These are phyloP conservation scores for Solanum arcanum DNA, from an alignment of 257 asterid species.

Conservation along the genomic window DNA sequence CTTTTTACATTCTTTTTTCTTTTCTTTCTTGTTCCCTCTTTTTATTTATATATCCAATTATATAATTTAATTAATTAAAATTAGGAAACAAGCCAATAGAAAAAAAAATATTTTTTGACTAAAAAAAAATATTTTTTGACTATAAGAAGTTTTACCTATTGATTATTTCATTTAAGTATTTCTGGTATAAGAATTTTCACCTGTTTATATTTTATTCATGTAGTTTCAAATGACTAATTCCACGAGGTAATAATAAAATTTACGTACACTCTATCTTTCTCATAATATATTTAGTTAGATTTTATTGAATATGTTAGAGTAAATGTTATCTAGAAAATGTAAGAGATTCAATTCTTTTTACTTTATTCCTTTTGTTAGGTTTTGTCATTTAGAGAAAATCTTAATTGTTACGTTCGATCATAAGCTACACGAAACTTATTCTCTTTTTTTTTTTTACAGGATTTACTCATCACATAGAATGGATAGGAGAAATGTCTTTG, in stretches of 20 bases:
- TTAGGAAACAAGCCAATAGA: background rate
- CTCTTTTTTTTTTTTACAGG: too few species aligned
- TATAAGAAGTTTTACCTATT: background rate
- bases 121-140: too few species aligned
- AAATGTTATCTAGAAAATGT: too few species aligned
- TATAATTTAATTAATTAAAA: background rate
- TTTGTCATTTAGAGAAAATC: background rate
- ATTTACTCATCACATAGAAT: background rate
- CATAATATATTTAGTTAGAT: accelerated
- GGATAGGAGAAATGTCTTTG: background rate
- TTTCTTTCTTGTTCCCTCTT: background rate
- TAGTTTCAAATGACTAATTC: background rate
- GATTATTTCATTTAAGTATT: background rate
- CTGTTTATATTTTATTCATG: background rate
- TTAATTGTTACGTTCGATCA: background rate
- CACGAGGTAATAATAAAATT: too few species aligned
- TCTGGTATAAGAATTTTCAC: background rate
- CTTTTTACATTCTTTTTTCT: background rate
- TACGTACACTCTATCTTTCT: too few species aligned
- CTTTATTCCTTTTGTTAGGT: background rate
- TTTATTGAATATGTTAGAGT: background rate
- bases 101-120: too few species aligned
- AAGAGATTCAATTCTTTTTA: too few species aligned
- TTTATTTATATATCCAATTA: background rate
- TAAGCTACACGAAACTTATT: background rate